Evolutionary conservation across 2,329 filamentous ascomycete species (phyloP).

Genomic region (Thelonectria olida): DNA sequence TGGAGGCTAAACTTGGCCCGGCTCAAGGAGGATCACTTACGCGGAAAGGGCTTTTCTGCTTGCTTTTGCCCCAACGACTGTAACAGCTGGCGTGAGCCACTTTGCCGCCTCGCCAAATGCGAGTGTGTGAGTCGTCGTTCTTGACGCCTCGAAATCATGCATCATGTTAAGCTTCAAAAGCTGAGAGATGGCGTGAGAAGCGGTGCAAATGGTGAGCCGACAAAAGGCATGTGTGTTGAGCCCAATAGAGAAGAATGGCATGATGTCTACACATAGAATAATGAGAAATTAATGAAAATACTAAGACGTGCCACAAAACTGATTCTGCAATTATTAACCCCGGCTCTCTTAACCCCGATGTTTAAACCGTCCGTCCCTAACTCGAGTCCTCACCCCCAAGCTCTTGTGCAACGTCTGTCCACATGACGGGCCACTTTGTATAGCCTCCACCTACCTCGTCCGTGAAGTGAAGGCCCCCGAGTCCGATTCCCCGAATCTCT

Average conservation of each 20-base stretch:
- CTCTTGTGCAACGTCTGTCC: slow-evolving; percentile 6
- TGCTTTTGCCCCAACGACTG: too few relatives aligned
- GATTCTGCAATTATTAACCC: background rate
- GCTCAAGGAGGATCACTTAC: background rate
- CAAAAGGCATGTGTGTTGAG: too few relatives aligned
- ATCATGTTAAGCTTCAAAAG: background rate
- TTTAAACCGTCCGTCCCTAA: background rate
- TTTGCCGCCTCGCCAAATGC: background rate
- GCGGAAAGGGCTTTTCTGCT: background rate
- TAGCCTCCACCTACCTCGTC: slow-evolving; percentile 27
- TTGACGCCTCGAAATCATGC: background rate
- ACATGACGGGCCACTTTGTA: slow-evolving; percentile 24
- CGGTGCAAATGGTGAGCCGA: background rate
- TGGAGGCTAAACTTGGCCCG: too few relatives aligned
- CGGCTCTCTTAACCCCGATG: background rate
- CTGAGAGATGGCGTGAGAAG: background rate
- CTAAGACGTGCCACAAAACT: background rate
- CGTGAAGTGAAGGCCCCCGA: slow-evolving; percentile 27
- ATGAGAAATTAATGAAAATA: background rate
- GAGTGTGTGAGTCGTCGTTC: background rate
- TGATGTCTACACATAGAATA: too few relatives aligned
- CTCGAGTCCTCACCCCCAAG: too few relatives aligned
- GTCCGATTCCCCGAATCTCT: slow-evolving; percentile 7
- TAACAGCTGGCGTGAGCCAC: background rate
- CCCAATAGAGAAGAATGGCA: too few relatives aligned